Evolutionary conservation across 2,329 filamentous ascomycete species (phyloP).

Genomic region (Ophiostoma sp.): DNA sequence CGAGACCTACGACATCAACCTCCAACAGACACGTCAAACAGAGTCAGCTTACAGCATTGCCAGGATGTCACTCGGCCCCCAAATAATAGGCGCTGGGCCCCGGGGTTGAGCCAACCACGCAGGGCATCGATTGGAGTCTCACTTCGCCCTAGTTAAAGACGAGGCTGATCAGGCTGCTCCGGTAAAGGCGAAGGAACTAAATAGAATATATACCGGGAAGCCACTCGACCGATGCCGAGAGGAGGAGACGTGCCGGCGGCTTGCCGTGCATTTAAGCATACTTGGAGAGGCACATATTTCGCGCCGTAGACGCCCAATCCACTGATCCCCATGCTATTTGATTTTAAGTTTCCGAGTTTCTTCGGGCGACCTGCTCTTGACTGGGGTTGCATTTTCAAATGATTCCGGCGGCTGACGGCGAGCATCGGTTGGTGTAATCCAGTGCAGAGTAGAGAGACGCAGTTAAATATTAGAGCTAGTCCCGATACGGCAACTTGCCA

Average conservation of each 20-base stretch:
- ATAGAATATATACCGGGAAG: background rate
- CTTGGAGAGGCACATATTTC: background rate
- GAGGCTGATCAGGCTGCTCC: background rate
- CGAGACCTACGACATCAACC: background rate
- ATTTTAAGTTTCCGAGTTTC: background rate
- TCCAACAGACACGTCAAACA: background rate
- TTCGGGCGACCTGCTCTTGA: background rate
- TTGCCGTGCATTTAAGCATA: background rate
- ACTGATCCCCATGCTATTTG: background rate
- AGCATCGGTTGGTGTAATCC: conserved; percentile 5
- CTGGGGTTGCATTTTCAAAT: background rate
- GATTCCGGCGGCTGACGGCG: background rate
- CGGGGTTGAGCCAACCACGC: background rate
- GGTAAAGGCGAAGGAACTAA: background rate
- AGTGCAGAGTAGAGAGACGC: background rate
- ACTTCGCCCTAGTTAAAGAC: background rate
- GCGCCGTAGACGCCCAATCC: background rate
- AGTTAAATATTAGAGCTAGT: background rate
- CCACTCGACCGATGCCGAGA: background rate
- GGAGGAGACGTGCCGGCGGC: background rate
- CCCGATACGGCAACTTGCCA: background rate
- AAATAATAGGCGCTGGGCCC: conserved; percentile 1
- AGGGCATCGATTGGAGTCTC: background rate
- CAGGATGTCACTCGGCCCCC: conserved; percentile 3
- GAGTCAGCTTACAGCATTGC: background rate